Evolutionary conservation across 495 filamentous ascomycete genomes (phyloP).

Genomic region (Cercophora newfieldiana): DNA sequence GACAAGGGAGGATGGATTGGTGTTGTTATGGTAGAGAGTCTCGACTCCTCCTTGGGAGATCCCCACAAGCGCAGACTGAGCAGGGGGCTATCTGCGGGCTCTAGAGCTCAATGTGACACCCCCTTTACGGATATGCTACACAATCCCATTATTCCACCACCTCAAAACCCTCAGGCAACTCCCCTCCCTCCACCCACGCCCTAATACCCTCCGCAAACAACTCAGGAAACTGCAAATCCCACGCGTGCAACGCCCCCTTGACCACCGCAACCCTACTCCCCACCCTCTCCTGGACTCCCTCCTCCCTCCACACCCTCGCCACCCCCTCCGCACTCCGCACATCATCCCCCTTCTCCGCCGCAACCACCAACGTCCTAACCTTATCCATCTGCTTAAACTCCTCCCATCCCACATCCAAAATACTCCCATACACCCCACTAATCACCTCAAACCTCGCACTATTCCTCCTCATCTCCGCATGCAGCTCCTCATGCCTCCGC

Average conservation of each 20-base stretch:
- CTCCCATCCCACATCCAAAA: conserved; percentile 15
- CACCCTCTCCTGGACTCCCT: conserved; percentile 21
- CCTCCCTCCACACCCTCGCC: conserved; percentile 24
- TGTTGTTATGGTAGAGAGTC: no score
- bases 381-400: conserved; percentile 18
- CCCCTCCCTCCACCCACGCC: conserved; percentile 35
- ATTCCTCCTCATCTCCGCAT: conserved; percentile 31
- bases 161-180: conserved; percentile 31
- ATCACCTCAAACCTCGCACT: conserved; percentile 26
- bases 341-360: conserved; percentile 34
- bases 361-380: conserved; percentile 30
- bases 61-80: no score
- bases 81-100: no score
- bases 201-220: conserved; percentile 35
- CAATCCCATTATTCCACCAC: no score
- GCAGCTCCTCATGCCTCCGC: conserved; percentile 25
- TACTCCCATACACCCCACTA: conserved; percentile 20
- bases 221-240: conserved; percentile 38
- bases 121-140: no score
- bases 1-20: no score
- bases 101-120: no score
- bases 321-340: conserved; percentile 29
- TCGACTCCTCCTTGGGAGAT: no score
- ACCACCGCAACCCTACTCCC: conserved; percentile 33
- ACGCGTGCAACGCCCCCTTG: conserved; percentile 35